A percentile compares a stretch with the other conserved stretches of the same genome.
phyloP scores from a whole-genome alignment of 1,284 basidiomycete genomes.

The Austropuccinia psidii region DNA sequence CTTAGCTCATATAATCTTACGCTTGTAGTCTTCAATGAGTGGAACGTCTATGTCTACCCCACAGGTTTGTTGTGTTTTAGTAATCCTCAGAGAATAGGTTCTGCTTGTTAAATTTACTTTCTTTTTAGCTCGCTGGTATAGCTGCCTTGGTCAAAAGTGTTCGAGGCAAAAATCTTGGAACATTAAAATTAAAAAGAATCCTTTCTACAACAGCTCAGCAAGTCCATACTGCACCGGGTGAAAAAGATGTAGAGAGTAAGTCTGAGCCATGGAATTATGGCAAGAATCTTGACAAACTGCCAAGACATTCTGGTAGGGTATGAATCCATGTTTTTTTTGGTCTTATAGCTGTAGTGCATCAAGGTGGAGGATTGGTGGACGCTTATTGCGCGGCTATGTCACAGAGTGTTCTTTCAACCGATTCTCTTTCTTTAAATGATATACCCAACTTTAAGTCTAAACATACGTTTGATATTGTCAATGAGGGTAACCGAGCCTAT shows the following conservation, averaged over 20 bases:
- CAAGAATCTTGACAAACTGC: no score
- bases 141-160: conserved; percentile 3
- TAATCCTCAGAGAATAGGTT: not conserved
- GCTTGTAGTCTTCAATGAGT: conserved; percentile 15
- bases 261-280: no score
- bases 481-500: conserved; percentile 9
- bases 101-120: not conserved
- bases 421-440: conserved; percentile 7
- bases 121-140: conserved; percentile 27
- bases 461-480: conserved; percentile 20
- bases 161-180: not conserved
- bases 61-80: not conserved
- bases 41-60: conserved; percentile 33
- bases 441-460: conserved; percentile 10
- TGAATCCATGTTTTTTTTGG: no score
- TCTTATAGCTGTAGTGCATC: conserved; percentile 17
- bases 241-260: not conserved
- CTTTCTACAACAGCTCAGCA: conserved; percentile 11
- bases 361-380: conserved; percentile 26
- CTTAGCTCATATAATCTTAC: not conserved
- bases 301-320: no score
- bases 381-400: conserved; percentile 21
- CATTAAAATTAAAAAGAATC: not conserved
- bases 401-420: conserved; percentile 12
- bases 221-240: not conserved